These are phyloP conservation scores for Amanita exitialis DNA, from an alignment of 768 basidiomycete species.

Conservation along the genomic window DNA sequence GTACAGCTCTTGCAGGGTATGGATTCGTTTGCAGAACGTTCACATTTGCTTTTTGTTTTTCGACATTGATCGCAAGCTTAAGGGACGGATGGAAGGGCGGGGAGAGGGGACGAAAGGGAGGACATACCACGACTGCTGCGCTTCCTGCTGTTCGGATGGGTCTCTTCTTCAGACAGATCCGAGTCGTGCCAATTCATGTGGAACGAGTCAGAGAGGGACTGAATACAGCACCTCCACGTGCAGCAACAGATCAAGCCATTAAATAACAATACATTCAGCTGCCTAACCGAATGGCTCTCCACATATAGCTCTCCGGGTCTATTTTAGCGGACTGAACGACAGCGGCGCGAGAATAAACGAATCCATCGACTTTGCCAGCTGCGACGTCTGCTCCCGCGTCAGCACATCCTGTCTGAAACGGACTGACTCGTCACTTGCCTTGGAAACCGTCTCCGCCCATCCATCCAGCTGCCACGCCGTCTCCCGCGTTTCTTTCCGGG, in stretches of 20 bases:
- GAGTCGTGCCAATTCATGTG: conserved; percentile 51
- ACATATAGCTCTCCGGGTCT: too few species aligned
- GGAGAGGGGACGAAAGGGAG: neutral
- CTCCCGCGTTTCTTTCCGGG: conserved; percentile 76
- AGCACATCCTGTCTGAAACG: conserved; percentile 9
- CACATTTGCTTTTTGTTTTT: conserved; percentile 85
- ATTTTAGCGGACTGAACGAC: conserved; percentile 81
- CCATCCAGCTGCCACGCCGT: conserved; percentile 92
- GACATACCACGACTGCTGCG: conserved; percentile 52
- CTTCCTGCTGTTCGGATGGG: conserved; percentile 27
- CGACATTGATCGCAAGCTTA: conserved; percentile 82
- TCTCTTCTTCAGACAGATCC: conserved; percentile 51
- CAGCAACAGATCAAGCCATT: conserved; percentile 2
- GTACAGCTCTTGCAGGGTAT: conserved; percentile 56
- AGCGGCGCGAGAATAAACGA: conserved; percentile 74
- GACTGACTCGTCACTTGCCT: conserved; percentile 36
- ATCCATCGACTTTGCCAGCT: conserved; percentile 81
- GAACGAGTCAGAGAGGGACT: conserved; percentile 8
- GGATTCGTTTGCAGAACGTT: conserved; percentile 37
- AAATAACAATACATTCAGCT: neutral
- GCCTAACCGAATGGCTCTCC: too few species aligned
- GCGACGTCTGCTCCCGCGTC: conserved; percentile 56
- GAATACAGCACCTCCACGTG: conserved; percentile 7
- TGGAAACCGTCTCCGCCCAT: conserved; percentile 91
- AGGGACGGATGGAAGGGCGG: conserved; percentile 6